Base-by-base conservation (phyloP, 2,329 filamentous ascomycete species). In the Fusarium compactum region DNA sequence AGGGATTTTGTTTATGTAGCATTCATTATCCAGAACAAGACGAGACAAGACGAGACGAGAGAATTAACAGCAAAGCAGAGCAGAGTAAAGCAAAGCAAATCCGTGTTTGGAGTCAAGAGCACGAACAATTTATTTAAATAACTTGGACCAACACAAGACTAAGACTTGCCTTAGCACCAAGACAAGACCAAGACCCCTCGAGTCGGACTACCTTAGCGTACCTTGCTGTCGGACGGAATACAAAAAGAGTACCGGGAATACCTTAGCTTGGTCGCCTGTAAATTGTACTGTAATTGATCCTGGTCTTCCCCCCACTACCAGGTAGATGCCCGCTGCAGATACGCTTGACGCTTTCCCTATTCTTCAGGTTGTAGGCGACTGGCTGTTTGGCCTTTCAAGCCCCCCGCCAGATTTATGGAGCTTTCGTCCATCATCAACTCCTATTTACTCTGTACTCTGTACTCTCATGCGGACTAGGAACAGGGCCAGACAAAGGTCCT, bases 221-320 rank as follows among this genome's bases (percentile, higher is more conserved):
- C 58, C 62, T 65, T 64, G 59, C 20, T 58, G 59, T 70, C 70
- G 70, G 67, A 52, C 73, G 73, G 73, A 51, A 65, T 46, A 69
- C 62, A 75, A 71, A 75, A 72, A 72, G 58, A 47, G 67, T 56
- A 60, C 72, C 72, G 72, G 66, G 30, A 54, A 64, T 58, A 64
- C 43, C 53, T 61, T 41, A 44, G 47, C 55, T 38, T 38, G 18
- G 34, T 1, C 12, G 34, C 34, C 34, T 38, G 34, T 38, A 38
- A 38, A 38, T 38, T 38, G 34, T 38, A 38, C 34, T 38, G 34
- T 38, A 38, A 38, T 38, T 38, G 34, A 38, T 38, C 34, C 50
- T 53, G 34, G 50, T 27, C 22, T 45, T 45, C 32, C n/a, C 50
- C 48, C 50, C 50, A 27, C 50, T 41, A 27, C 25, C 20, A 22